Base-by-base conservation (phyloP, 2,329 filamentous ascomycete species). In the Aspergillus clavatus region DNA sequence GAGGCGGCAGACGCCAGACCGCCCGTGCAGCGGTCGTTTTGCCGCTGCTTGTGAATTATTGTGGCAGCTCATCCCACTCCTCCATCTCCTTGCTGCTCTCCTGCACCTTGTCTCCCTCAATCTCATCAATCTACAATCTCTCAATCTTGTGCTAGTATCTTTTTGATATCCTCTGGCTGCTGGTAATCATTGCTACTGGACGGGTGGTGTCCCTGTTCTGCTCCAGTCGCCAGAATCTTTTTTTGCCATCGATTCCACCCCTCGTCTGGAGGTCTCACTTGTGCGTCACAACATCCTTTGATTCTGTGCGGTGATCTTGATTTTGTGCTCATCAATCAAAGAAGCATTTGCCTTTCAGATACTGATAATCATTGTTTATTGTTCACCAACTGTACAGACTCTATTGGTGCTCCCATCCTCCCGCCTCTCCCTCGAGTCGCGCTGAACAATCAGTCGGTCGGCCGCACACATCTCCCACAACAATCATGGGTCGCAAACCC, bases 401-500 rank as follows among this genome's bases (percentile, higher is more conserved):
- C 29, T 5, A 21, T 35, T 18, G 16, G 10, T 18, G 10, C 3
- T 35, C 37, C 23, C 29, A 22, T 10, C 21, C 10, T 4, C n/a
- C 14, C 26, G 11, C 18, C 31, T 46, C 42, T 27, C 22, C 35
- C 40, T 37, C 37, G 37, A 44, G 45, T 52, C 53, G 45, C 50
- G 45, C 48, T 42, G 47, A 48, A n/a, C n/a, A n/a, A n/a, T 43
- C 43, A 35, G 38, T 42, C 37, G 43, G 11, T 42, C 43, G 35
- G 28, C 40, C 29, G 35, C 50, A 43, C 36, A 14, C 39, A 43
- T 19, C 18, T 4, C 31, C 16, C 29, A n/a, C 31, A 35, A 28
- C 29, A 47, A 76, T 66, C 47, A 91, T 91, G 88, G 88, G 88
- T 65, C 81, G 88, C 63, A 84, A 85, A 70, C 88, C 87, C 54